Conservation (phyloP, 495 filamentous ascomycete species). For the Neurospora sp. region DNA sequence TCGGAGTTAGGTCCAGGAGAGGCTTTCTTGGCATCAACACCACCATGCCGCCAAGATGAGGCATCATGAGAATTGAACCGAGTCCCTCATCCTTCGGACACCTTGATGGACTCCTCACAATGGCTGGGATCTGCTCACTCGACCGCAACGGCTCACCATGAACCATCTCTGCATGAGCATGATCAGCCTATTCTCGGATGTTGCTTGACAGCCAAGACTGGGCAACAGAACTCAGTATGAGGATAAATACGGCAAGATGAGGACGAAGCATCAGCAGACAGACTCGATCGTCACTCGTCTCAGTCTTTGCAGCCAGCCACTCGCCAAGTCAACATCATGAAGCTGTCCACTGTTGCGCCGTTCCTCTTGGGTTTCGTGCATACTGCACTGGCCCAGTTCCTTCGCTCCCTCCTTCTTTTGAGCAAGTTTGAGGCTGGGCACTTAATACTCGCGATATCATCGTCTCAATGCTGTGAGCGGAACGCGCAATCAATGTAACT, state of each 20-base stretch:
- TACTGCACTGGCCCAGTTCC: slow-evolving; percentile 12
- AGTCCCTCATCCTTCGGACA: neutral
- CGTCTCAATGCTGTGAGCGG: neutral
- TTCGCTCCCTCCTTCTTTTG: slow-evolving; percentile 9
- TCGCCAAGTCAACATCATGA: slow-evolving; percentile 12
- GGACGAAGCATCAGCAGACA: neutral
- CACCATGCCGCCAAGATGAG: neutral
- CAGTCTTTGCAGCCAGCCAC: neutral
- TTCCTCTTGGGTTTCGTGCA: slow-evolving; percentile 12
- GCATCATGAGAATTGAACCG: neutral
- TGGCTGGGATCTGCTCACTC: neutral
- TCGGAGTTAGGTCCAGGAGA: neutral
- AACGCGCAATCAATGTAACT: neutral
- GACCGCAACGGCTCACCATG: neutral
- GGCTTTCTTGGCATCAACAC: neutral
- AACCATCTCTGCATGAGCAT: slow-evolving; percentile 1
- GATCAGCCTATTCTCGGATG: neutral
- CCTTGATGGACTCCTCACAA: slow-evolving; percentile 1
- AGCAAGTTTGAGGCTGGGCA: neutral
- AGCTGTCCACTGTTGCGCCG: slow-evolving; percentile 5
- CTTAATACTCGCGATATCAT: neutral
- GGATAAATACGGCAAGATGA: neutral
- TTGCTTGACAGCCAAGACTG: neutral
- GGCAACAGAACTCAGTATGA: neutral
- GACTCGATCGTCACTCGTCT: neutral